Base-by-base conservation (phyloP, 768 basidiomycete species). In the Tylopilus felleus region DNA sequence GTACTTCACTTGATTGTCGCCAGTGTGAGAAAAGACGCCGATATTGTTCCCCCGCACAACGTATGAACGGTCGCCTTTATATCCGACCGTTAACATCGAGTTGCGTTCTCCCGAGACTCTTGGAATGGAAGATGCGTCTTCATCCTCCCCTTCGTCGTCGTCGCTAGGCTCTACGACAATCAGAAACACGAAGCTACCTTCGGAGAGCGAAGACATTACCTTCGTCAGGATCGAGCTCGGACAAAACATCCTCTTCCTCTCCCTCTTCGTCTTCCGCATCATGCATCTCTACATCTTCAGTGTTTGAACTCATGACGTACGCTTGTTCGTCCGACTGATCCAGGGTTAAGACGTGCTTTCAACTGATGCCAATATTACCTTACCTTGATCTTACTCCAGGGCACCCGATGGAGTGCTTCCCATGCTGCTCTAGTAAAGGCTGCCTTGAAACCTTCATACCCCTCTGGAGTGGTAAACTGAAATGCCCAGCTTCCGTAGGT, bases 1-100 rank as follows among this genome's bases (percentile, higher is more conserved):
- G 69, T 93, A 96, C 68, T 90, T 88, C 66, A 97, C 82, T 57
- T 85, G 77, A 57, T 83, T 77, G 49, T 84, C 81, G 21, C 75
- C 80, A 3, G 82, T 78, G 64, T 89, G 89, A 52, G 80, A 85
- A 75, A 95, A 97, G 23, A 94, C 90, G 16, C 93, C 93, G 49
- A 97, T 94, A 65, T 87, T 91, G 71, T 84, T 88, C 38, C 94
- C 95, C 42, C 94, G 85, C 33, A 93, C 86, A 53, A 98, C 94
- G 64, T 92, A 97, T 12, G 94, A 93, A 27, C 95, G 80, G 63
- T 97, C 94, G 55, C 93, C 91, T 73, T 92, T 93, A 78, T 97
- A 95, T 12, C 96, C 96, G 38, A 98, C 86, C 4, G 90, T 91
- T 35, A 98, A 80, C 58, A 93, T 90, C 6, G 90, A 89, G 70